Percentiles rank a stretch among this genome's conserved stretches.
Conservation (phyloP, 345 rosid genomes). For the Cardamine chenopodiifolia region DNA sequence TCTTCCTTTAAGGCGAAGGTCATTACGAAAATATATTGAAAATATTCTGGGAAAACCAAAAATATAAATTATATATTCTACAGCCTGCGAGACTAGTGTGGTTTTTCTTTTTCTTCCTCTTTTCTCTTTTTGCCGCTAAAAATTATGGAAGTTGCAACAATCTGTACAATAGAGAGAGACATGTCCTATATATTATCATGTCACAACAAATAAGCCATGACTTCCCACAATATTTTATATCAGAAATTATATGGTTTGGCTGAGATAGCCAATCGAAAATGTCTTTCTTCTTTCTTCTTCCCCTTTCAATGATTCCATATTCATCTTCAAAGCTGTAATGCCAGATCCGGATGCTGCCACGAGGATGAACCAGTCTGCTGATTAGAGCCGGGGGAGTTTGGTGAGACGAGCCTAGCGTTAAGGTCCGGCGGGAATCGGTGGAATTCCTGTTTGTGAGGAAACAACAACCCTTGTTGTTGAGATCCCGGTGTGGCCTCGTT, state of each 20-base stretch:
- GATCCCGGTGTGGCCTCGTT: constrained; percentile 19
- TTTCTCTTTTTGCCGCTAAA: constrained; percentile 26
- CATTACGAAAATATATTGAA: constrained; percentile 8
- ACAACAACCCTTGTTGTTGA: constrained; percentile 37
- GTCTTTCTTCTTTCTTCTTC: constrained; percentile 30
- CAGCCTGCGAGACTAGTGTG: constrained; percentile 32
- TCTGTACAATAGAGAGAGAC: constrained; percentile 45
- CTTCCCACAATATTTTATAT: constrained; percentile 34
- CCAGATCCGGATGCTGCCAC: constrained; percentile 81
- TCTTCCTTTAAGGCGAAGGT: background rate
- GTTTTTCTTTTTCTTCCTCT: background rate
- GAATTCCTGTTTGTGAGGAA: constrained; percentile 50
- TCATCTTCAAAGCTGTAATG: constrained; percentile 83
- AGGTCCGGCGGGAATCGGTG: constrained; percentile 59
- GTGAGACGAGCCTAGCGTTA: constrained; percentile 65
- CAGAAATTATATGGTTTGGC: constrained; percentile 36
- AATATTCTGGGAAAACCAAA: background rate
- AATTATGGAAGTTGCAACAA: constrained; percentile 38
- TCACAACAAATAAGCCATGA: constrained; percentile 38
- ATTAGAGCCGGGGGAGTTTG: constrained; percentile 65
- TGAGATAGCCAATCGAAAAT: constrained; percentile 37
- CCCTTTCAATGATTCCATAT: constrained; percentile 11
- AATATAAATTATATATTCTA: constrained; percentile 34
- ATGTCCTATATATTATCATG: constrained; percentile 37
- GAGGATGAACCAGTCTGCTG: constrained; percentile 69